Conservation (phyloP, 2,329 filamentous ascomycete species). For the Penicillium verrucosum region DNA sequence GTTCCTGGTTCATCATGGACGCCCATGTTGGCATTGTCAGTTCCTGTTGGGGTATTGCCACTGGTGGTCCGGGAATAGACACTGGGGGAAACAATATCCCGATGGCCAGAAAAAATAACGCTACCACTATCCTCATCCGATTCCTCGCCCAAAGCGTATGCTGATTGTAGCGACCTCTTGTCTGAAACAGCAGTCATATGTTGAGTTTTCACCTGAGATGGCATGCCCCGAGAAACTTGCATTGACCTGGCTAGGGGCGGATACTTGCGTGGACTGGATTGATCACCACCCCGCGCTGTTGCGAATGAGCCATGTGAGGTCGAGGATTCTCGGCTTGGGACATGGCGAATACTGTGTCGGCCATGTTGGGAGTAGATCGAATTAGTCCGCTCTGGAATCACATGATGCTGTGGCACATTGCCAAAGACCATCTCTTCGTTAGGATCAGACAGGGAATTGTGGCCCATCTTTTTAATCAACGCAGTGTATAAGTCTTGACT, state of each 20-base stretch:
- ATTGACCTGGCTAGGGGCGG: conserved; percentile 2
- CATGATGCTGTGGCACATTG: conserved; percentile 31
- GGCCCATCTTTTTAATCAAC: conserved; percentile 41
- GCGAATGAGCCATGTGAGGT: conserved; percentile 31
- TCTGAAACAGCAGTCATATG: neutral
- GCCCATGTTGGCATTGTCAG: conserved; percentile 7
- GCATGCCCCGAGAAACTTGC: neutral
- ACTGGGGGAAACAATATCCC: conserved; percentile 35
- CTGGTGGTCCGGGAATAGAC: conserved; percentile 44
- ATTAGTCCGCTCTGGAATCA: conserved; percentile 28
- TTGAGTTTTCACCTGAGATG: neutral
- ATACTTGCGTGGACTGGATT: conserved; percentile 22
- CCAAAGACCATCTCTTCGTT: conserved; percentile 29
- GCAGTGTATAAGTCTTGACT: conserved; percentile 44
- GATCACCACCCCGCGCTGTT: conserved; percentile 24
- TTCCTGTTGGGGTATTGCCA: conserved; percentile 28
- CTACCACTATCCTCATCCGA: conserved; percentile 22
- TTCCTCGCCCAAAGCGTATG: conserved; percentile 4
- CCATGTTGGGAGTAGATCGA: conserved; percentile 26
- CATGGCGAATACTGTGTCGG: conserved; percentile 29
- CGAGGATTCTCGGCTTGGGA: conserved; percentile 33
- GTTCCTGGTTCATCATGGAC: conserved; percentile 31
- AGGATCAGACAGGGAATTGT: conserved; percentile 15
- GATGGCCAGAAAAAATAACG: conserved; percentile 15
- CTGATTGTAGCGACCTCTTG: neutral